phyloP scores from a whole-genome alignment of 2,329 filamentous ascomycete genomes.

The Graphium sp. region DNA sequence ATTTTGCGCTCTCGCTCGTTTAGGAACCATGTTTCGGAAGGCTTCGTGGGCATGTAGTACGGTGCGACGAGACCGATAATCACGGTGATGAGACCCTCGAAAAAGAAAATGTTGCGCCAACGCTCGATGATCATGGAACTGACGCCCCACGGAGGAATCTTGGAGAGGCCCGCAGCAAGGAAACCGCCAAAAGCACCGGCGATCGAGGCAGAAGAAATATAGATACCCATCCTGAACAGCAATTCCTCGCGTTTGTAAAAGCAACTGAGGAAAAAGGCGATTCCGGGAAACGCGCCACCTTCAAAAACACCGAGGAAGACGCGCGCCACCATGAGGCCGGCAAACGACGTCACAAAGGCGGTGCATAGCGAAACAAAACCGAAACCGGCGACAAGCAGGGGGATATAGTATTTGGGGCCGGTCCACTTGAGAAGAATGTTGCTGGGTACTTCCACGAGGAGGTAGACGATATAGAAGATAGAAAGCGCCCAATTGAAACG shows the following conservation, averaged over 20 bases:
- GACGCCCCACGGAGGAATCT: conserved; percentile 33
- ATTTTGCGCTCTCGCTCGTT: conserved; percentile 35
- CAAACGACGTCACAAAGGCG: conserved; percentile 31
- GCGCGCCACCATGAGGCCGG: conserved; percentile 26
- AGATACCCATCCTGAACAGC: conserved; percentile 36
- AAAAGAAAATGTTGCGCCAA: conserved; percentile 47
- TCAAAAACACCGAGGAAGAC: conserved; percentile 36
- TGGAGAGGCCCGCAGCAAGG: conserved; percentile 31
- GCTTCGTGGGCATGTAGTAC: conserved; percentile 31
- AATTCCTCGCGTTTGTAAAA: conserved; percentile 41
- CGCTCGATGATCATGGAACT: conserved; percentile 23
- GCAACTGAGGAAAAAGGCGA: conserved; percentile 36
- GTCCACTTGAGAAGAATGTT: conserved; percentile 36
- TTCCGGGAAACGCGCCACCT: conserved; percentile 39
- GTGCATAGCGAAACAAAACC: conserved; percentile 35
- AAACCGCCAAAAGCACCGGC: conserved; percentile 41
- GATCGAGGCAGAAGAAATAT: conserved; percentile 34
- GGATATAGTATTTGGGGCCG: conserved; percentile 34
- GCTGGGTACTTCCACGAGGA: conserved; percentile 36
- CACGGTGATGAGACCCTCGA: conserved; percentile 39
- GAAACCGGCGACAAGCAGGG: conserved; percentile 35
- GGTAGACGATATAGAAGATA: conserved; percentile 40
- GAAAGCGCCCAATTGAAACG: conserved; percentile 41
- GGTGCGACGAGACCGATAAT: conserved; percentile 28
- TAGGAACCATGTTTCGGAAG: conserved; percentile 29